Percentiles rank a stretch among this genome's conserved stretches.
phyloP scores from a whole-genome alignment of 2,329 filamentous ascomycete species.

The Monilinia aucupariae region DNA sequence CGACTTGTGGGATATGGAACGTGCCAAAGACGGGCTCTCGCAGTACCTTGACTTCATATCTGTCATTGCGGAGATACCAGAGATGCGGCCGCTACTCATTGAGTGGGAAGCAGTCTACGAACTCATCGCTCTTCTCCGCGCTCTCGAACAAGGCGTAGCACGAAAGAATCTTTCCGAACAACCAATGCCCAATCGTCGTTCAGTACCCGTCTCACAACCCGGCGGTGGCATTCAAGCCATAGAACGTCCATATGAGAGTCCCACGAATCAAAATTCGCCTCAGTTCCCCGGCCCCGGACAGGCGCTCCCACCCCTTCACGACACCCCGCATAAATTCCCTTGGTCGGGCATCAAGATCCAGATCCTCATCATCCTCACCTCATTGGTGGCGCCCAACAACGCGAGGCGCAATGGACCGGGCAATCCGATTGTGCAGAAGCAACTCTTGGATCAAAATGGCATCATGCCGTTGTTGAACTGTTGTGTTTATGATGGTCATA shows the following conservation, averaged over 20 bases:
- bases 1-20: conserved; percentile 96
- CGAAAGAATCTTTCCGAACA: conserved; percentile 64
- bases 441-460: conserved; percentile 78
- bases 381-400: conserved; percentile 76
- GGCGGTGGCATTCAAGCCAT: conserved; percentile 39
- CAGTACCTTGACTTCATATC: conserved; percentile 93
- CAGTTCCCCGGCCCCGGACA: conserved; percentile 32
- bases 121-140: conserved; percentile 77
- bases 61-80: conserved; percentile 77
- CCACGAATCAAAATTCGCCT: conserved; percentile 7
- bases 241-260: conserved; percentile 59
- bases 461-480: conserved; percentile 85
- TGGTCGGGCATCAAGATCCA: conserved; percentile 82
- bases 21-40: conserved; percentile 88
- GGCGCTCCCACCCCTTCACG: conserved; percentile 51
- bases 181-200: conserved; percentile 35
- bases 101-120: conserved; percentile 92
- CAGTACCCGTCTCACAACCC: conserved; percentile 27
- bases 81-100: conserved; percentile 77
- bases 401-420: conserved; percentile 54
- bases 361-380: conserved; percentile 79
- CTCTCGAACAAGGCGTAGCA: conserved; percentile 80
- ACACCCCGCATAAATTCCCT: conserved; percentile 57
- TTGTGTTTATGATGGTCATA: conserved; percentile 86
- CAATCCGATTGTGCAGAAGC: conserved; percentile 74